Conservation (phyloP, 148 eudicot species). For the Vaccinium myrtillus region DNA sequence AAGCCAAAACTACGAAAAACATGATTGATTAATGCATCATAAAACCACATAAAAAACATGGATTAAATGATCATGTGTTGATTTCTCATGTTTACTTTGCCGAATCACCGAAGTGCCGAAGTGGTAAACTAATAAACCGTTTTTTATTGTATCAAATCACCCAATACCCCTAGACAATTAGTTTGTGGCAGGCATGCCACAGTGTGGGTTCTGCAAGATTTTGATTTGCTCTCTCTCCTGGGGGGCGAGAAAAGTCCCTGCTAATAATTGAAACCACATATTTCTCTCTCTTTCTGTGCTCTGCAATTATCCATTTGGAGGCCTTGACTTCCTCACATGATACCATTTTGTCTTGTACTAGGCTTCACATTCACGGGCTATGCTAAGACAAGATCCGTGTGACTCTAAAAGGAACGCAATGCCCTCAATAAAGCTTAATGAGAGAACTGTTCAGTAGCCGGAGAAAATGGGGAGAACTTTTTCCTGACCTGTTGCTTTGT, state of each 20-base stretch:
- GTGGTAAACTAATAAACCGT: too few relatives aligned
- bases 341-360: neutral
- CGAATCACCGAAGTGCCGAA: too few relatives aligned
- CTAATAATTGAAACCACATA: neutral
- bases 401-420: neutral
- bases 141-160: too few relatives aligned
- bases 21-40: too few relatives aligned
- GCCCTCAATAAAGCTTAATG: neutral
- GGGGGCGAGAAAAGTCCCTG: neutral
- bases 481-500: neutral
- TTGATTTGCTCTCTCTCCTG: neutral
- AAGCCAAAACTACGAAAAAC: too few relatives aligned
- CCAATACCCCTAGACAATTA: neutral
- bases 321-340: slow-evolving; percentile 4
- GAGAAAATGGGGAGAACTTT: neutral
- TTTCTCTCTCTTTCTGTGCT: neutral
- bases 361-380: slow-evolving; percentile 8
- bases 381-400: neutral
- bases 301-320: neutral
- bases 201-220: neutral
- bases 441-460: neutral
- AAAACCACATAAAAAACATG: too few relatives aligned
- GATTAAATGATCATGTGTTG: too few relatives aligned
- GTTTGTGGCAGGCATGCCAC: neutral
- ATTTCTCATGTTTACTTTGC: too few relatives aligned